These are phyloP conservation scores for Casuarina equisetifolia DNA, from an alignment of 306 rosid species.

Conservation along the genomic window DNA sequence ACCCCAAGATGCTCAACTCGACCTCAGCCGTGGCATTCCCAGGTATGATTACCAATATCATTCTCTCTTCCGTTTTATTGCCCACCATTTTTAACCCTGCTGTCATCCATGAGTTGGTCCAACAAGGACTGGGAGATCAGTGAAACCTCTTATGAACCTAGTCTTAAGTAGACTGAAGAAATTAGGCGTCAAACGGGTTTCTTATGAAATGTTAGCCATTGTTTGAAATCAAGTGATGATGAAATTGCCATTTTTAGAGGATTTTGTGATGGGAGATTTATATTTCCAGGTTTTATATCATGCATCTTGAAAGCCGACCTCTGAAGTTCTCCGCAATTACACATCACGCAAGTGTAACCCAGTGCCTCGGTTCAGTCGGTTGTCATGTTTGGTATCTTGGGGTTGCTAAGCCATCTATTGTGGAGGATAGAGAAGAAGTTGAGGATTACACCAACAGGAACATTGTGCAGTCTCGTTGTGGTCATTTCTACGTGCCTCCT, in stretches of 20 bases:
- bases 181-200: no score
- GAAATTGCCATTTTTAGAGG: not conserved
- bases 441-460: conserved; percentile 27
- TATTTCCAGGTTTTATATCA: conserved; percentile 60
- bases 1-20: conserved; percentile 76
- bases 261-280: not conserved
- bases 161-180: no score
- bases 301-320: conserved; percentile 58
- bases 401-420: conserved; percentile 73
- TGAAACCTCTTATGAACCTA: no score
- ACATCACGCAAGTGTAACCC: conserved; percentile 86
- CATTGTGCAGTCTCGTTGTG: conserved; percentile 38
- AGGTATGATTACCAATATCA: conserved; percentile 37
- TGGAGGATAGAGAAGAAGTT: conserved; percentile 35
- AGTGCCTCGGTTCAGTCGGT: conserved; percentile 84
- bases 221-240: no score
- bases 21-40: conserved; percentile 71
- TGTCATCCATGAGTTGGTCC: no score
- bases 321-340: conserved; percentile 58
- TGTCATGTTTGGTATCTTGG: conserved; percentile 84
- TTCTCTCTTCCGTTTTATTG: no score
- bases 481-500: conserved; percentile 72
- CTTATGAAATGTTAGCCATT: no score
- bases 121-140: no score
- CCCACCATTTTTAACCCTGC: no score